These are phyloP conservation scores for Apiotrichum akiyoshidainum DNA, from an alignment of 1,284 basidiomycete genomes.

Conservation along the genomic window DNA sequence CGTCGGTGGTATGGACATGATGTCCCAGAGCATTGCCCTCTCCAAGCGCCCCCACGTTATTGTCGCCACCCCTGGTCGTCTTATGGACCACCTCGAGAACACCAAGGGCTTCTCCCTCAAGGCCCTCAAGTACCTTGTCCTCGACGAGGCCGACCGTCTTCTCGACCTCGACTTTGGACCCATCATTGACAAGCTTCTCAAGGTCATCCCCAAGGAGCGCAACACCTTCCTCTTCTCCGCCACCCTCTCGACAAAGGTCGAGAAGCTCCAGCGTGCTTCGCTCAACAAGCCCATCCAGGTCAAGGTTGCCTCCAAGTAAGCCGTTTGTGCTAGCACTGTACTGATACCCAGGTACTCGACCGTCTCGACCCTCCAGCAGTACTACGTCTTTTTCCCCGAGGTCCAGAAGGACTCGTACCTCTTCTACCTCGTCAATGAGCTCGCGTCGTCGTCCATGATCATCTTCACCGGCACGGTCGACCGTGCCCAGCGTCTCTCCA, in stretches of 20 bases:
- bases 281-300: constrained; percentile 90
- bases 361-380: constrained; percentile 89
- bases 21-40: constrained; percentile 86
- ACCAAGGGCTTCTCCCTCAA: constrained; percentile 96
- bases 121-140: constrained; percentile 82
- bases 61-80: constrained; percentile 93
- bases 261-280: constrained; percentile 94
- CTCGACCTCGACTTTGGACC: constrained; percentile 98
- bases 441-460: constrained; percentile 90
- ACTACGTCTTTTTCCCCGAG: constrained; percentile 92
- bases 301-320: constrained; percentile 88
- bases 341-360: constrained; percentile 77
- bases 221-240: constrained; percentile 97
- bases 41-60: constrained; percentile 91
- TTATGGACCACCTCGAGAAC: constrained; percentile 94
- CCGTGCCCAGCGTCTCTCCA: constrained; percentile 84
- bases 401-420: constrained; percentile 91
- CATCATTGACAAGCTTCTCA: constrained; percentile 95
- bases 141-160: constrained; percentile 96
- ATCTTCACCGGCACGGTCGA: constrained; percentile 95
- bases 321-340: constrained; percentile 13
- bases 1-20: constrained; percentile 93
- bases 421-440: constrained; percentile 81
- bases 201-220: constrained; percentile 89
- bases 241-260: constrained; percentile 99